phyloP scores from a whole-genome alignment of 257 asterid species.

The Gentiana macrophylla region DNA sequence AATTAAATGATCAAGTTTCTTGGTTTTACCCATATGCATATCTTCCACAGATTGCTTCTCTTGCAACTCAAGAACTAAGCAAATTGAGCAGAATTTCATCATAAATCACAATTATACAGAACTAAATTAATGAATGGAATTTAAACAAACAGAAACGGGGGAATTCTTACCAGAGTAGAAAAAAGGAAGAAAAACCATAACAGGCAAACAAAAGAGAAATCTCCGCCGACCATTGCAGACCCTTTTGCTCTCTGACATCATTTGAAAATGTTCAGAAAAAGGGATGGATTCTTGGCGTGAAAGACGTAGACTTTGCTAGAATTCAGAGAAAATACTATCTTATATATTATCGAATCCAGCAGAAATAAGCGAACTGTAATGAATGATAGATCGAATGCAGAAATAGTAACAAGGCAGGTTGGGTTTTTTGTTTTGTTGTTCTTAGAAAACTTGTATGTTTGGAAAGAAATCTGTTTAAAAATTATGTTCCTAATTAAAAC shows the following conservation, averaged over 20 bases:
- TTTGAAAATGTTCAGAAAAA: background rate
- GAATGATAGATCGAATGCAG: background rate
- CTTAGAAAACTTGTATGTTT: too few species aligned
- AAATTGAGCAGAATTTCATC: background rate
- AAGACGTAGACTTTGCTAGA: too few species aligned
- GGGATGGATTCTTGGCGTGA: background rate
- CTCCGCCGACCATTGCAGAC: slow-evolving; percentile 64
- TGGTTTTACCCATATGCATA: slow-evolving; percentile 27
- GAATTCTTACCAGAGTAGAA: slow-evolving; percentile 45
- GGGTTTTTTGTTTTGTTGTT: too few species aligned
- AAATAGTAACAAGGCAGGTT: background rate
- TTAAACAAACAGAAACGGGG: background rate
- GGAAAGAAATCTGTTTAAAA: too few species aligned
- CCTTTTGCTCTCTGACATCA: slow-evolving; percentile 21
- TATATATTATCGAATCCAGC: background rate
- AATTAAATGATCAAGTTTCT: slow-evolving; percentile 57
- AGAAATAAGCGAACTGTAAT: background rate
- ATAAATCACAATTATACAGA: slow-evolving; percentile 4
- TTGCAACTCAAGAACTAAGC: slow-evolving; percentile 56
- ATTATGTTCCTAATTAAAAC: too few species aligned
- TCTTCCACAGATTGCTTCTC: slow-evolving; percentile 20
- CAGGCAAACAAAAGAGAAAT: slow-evolving; percentile 48
- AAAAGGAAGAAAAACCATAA: slow-evolving; percentile 37
- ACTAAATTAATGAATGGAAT: background rate
- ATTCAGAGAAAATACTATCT: background rate